Conservation (phyloP, 495 filamentous ascomycete species). For the Trichoderma gamsii region DNA sequence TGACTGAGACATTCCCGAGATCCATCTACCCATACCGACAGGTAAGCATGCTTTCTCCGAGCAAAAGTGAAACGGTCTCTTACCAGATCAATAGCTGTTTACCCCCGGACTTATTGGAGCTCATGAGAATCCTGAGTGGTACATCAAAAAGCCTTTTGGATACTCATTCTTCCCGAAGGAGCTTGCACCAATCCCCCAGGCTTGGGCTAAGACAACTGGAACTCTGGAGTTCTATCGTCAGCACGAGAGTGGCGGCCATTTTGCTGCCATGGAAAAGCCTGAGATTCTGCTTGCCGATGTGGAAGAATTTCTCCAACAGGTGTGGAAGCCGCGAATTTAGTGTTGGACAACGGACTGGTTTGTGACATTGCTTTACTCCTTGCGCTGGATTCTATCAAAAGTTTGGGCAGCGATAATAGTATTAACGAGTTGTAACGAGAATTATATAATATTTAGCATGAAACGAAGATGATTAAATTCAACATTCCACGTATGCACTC, state of each 20-base stretch:
- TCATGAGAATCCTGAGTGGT: slow-evolving; percentile 23
- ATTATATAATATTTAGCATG: too few relatives aligned
- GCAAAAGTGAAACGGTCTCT: not conserved
- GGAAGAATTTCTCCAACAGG: slow-evolving; percentile 44
- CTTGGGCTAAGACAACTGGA: slow-evolving; percentile 41
- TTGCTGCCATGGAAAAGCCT: slow-evolving; percentile 52
- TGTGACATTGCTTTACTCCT: not conserved
- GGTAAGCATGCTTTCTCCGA: not conserved
- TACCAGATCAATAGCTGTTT: slow-evolving; percentile 23
- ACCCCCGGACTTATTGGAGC: slow-evolving; percentile 24
- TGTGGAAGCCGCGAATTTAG: slow-evolving; percentile 20
- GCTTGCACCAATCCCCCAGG: slow-evolving; percentile 39
- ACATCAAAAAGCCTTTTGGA: slow-evolving; percentile 49
- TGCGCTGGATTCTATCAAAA: too few relatives aligned
- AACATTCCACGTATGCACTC: too few relatives aligned
- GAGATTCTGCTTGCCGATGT: slow-evolving; percentile 45
- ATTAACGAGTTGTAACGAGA: too few relatives aligned
- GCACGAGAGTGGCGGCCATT: slow-evolving; percentile 52
- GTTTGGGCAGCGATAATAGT: too few relatives aligned
- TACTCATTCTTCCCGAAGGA: slow-evolving; percentile 50
- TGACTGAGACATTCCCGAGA: slow-evolving; percentile 50
- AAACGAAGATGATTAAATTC: too few relatives aligned
- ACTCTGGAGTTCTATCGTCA: slow-evolving; percentile 44
- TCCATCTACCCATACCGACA: slow-evolving; percentile 54
- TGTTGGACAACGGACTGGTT: not conserved